Base-by-base conservation (phyloP, 495 filamentous ascomycete genomes). In the Rhizodiscina lignyota region DNA sequence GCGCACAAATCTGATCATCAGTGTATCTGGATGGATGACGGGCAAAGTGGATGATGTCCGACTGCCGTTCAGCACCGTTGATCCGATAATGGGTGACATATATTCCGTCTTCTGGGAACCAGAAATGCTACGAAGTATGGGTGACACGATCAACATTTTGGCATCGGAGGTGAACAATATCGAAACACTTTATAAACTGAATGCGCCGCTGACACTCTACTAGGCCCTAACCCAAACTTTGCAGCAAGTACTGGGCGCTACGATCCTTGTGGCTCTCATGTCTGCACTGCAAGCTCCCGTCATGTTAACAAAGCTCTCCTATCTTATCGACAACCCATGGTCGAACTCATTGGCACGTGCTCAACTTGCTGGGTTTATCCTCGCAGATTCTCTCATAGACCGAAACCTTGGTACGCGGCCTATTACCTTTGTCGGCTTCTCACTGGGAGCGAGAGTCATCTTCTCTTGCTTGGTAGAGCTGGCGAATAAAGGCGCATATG, bases 61-160 rank as follows among this genome's bases (percentile, higher is more conserved):
- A 38, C 53, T 99, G 40, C 89, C 89, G 11, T 99, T 74, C 55
- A 92, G 83, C 58, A 99, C 89, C 2, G 77, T 99, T 2, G 86
- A 96, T 54, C 85, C 89, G 0, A 72, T 94, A 39, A 96, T 99
- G 89, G 89, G 89, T 21, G 89, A 99, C 59, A 70, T 99, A 16
- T 99, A 96, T 58, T 96, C 91, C 0, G 75, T 99, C 5, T 63
- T 87, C 35, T 99, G 91, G 91, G 89, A 99, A 55, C 91, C 89
- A 3, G 89, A 99, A 45, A 92, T 99, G 86, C 67, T 99, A 43
- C 78, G 70, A 31, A 89, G 79, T 50, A 96, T 94, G 81, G 89
- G 89, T 65, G 78, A 84, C 36, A 99, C 89, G 17, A 96, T 99
- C 45, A 93, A 94, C 45, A 94, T 99, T 54, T 65, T 99, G 31